These are phyloP conservation scores for Cryphonectria japonica DNA, from an alignment of 2,329 filamentous ascomycete species.

Conservation along the genomic window DNA sequence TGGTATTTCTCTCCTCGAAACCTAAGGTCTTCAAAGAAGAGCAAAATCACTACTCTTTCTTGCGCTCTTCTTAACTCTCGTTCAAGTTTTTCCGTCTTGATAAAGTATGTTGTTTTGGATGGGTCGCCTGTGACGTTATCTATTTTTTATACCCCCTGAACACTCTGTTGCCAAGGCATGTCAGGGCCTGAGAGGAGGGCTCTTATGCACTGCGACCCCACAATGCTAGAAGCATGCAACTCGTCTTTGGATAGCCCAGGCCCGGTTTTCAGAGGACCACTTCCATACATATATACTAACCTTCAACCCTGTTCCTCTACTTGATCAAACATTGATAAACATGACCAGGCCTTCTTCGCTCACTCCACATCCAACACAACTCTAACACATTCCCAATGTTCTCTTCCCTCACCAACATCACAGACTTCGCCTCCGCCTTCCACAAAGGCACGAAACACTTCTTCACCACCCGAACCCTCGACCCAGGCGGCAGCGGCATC, in stretches of 20 bases:
- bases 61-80: not conserved
- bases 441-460: conserved; percentile 17
- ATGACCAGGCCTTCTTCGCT: too few species aligned
- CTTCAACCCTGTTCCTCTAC: not conserved
- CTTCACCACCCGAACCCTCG: conserved; percentile 9
- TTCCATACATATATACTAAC: not conserved
- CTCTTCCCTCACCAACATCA: conserved; percentile 9
- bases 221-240: not conserved
- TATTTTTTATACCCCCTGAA: not conserved
- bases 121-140: not conserved
- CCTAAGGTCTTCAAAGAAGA: not conserved
- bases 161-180: not conserved
- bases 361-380: not conserved
- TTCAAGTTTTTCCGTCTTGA: too few species aligned
- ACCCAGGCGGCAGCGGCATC: conserved; percentile 11
- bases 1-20: not conserved
- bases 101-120: not conserved
- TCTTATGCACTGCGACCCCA: not conserved
- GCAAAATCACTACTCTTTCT: not conserved
- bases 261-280: not conserved
- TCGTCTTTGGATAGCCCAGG: not conserved
- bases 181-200: not conserved
- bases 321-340: not conserved
- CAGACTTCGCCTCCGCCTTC: conserved; percentile 18
- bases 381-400: not conserved